Evolutionary conservation across 2,329 filamentous ascomycete genomes (phyloP), one percentile per base, ranked within the genome.

Genomic region (Aspergillus calidoustus): DNA sequence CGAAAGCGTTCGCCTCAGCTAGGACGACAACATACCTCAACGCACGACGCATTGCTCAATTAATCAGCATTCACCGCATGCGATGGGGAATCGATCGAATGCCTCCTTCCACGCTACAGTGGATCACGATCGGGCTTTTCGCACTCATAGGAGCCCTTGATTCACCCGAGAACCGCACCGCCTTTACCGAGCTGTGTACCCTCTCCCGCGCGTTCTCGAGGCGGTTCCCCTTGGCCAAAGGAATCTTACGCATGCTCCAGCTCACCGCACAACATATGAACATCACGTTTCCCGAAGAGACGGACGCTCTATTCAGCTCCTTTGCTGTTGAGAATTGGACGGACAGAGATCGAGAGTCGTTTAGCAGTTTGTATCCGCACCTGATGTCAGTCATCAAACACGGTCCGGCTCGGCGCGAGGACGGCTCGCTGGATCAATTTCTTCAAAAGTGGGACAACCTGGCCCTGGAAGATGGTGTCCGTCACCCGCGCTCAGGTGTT

Each of bases 71-170:
- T 15, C 70, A 72, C 44, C 72, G 69, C 22, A 47, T 63, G n/a
- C 65, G 68, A 22, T 75, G 73, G 72, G 71, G 73, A 19, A 64
- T 68, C 15, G 71, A 74, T 49, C 67, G 65, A 49, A 69, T 65
- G 70, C 66, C 60, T 59, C 70, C 48, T n/a, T 68, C 62, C 54
- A 65, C 70, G 57, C 58, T 69, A 13, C 71, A 74, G 15, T 74
- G 70, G 59, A 55, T 70, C 11, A 70, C 66, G 15, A 67, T 69
- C 9, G 66, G 67, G 4, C 59, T 71, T 17, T 74, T 69, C 28
- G 65, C 69, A 11, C 57, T 76, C 25, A 67, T 76, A 28, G 71
- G 72, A 11, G 66, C 64, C 2, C 61, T 75, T 1, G 61, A 70
- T 30, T 60, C 62, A 4, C 49, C 53, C 2, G 66, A 69, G 1